These are phyloP conservation scores for Diplodia seriata DNA, from an alignment of 2,329 filamentous ascomycete genomes.

Conservation along the genomic window DNA sequence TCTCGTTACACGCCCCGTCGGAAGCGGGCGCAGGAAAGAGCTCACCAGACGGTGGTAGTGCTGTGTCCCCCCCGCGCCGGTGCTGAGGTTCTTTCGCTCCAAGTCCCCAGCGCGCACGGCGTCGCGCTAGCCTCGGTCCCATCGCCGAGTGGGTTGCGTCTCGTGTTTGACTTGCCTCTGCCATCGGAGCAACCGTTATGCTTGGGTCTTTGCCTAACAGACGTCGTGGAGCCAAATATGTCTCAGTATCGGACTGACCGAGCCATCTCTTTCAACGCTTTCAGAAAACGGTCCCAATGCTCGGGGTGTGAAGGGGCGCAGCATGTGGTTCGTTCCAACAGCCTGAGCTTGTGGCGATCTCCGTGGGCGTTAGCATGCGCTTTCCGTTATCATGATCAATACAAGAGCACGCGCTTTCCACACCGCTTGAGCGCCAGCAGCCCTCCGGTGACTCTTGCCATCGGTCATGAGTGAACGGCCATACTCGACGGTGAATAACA, in stretches of 20 bases:
- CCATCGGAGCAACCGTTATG: slow-evolving; percentile 2
- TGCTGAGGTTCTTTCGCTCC: slow-evolving; percentile 4
- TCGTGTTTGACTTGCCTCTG: slow-evolving; percentile 16
- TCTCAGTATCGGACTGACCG: slow-evolving; percentile 1
- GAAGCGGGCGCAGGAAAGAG: slow-evolving; percentile 11
- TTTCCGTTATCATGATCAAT: not conserved
- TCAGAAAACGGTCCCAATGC: not conserved
- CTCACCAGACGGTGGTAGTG: not conserved
- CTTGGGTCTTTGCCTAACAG: slow-evolving; percentile 4
- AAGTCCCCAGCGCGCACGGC: slow-evolving; percentile 19
- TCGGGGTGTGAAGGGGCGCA: not conserved
- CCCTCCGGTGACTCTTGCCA: no score
- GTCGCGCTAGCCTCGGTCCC: slow-evolving; percentile 24
- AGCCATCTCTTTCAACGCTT: not conserved
- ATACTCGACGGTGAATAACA: not conserved
- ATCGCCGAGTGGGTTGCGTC: slow-evolving; percentile 9
- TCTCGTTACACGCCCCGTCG: slow-evolving; percentile 19
- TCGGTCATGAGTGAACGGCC: not conserved
- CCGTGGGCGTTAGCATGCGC: not conserved
- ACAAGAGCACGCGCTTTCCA: not conserved
- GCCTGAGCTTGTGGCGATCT: not conserved
- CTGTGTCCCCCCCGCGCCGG: slow-evolving; percentile 5
- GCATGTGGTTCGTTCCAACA: not conserved
- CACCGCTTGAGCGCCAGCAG: not conserved
- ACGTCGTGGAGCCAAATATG: slow-evolving; percentile 11